phyloP scores from a whole-genome alignment of 2,329 filamentous ascomycete genomes.

The Pyrenophora tritici-repentis region DNA sequence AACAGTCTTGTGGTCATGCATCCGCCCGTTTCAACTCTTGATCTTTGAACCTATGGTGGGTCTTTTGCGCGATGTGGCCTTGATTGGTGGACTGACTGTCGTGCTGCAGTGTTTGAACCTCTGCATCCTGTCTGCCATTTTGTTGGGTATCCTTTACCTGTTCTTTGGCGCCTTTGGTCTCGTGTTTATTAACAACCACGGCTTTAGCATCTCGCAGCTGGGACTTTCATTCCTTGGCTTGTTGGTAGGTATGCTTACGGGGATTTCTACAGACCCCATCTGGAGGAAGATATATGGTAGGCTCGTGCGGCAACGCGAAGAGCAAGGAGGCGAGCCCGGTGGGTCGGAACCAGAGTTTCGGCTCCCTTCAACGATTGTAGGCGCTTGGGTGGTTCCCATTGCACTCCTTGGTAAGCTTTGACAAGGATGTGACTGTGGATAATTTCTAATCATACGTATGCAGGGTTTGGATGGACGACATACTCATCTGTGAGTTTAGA shows the following conservation, averaged over 20 bases:
- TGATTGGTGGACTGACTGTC: constrained; percentile 36
- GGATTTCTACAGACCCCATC: constrained; percentile 66
- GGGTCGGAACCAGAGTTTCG: constrained; percentile 84
- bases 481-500: constrained; percentile 73
- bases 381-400: constrained; percentile 76
- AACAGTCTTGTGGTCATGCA: constrained; percentile 58
- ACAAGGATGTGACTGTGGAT: constrained; percentile 29
- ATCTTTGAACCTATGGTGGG: constrained; percentile 76
- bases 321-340: constrained; percentile 58
- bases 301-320: constrained; percentile 61
- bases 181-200: constrained; percentile 75
- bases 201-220: constrained; percentile 76
- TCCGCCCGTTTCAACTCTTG: constrained; percentile 76
- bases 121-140: constrained; percentile 79
- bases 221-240: constrained; percentile 75
- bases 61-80: background rate
- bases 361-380: constrained; percentile 69
- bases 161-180: constrained; percentile 89
- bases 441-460: constrained; percentile 35
- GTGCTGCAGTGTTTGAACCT: constrained; percentile 66
- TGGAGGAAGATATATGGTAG: constrained; percentile 66
- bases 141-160: constrained; percentile 87
- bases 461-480: constrained; percentile 81
- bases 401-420: constrained; percentile 73
- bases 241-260: constrained; percentile 69